Evolutionary conservation across 1,284 basidiomycete genomes (phyloP).

Genomic region (Naganishia albida): DNA sequence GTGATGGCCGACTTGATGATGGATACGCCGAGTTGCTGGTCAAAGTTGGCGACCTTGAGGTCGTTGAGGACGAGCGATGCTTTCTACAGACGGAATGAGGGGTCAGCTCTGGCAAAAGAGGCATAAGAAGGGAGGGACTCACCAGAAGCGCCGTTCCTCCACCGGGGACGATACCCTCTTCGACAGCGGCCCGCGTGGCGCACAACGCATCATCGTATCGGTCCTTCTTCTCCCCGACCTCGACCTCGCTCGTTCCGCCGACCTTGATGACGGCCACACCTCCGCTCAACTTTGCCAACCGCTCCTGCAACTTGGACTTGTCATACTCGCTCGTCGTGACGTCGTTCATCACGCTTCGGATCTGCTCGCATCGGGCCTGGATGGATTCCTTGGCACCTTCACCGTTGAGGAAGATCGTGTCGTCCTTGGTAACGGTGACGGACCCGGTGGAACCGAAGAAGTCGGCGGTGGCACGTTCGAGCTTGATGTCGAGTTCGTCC

Average conservation of each 20-base stretch:
- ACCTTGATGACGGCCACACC: constrained; percentile 99
- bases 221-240: constrained; percentile 99
- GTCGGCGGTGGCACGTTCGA: constrained; percentile 85
- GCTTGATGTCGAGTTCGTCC: constrained; percentile 97
- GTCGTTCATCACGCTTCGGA: constrained; percentile 81
- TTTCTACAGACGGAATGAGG: constrained; percentile 64
- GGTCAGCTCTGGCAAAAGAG: constrained; percentile 7
- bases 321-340: constrained; percentile 88
- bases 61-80: constrained; percentile 78
- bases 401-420: constrained; percentile 95
- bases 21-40: constrained; percentile 92
- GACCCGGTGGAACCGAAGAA: constrained; percentile 89
- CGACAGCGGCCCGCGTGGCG: constrained; percentile 94
- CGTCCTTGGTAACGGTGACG: constrained; percentile 96
- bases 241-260: constrained; percentile 89
- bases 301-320: constrained; percentile 92
- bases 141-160: constrained; percentile 74
- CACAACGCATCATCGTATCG: constrained; percentile 97
- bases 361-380: constrained; percentile 89
- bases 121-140: constrained; percentile 43
- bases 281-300: constrained; percentile 90
- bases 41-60: constrained; percentile 87
- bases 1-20: constrained; percentile 89
- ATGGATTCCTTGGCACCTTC: constrained; percentile 83
- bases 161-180: constrained; percentile 96